These are phyloP conservation scores for Chlamydomonas asymmetrica DNA, from an alignment of 139 green algal genomes.

Conservation along the genomic window DNA sequence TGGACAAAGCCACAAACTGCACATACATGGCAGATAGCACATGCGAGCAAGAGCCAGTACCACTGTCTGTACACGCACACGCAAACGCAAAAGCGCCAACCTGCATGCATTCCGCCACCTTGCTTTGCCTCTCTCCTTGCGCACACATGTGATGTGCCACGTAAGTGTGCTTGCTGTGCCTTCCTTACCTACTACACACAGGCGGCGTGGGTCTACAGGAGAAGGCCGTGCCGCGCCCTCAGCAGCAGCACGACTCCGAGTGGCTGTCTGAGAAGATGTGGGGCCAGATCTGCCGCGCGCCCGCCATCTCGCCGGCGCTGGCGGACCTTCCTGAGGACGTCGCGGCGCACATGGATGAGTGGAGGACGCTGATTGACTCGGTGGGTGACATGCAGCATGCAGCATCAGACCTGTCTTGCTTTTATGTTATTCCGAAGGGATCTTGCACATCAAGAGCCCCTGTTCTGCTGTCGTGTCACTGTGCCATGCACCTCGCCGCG, in stretches of 20 bases:
- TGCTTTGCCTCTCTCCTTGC: too few relatives aligned
- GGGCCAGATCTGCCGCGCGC: conserved; percentile 54
- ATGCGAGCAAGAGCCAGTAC: neutral
- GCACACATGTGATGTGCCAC: too few relatives aligned
- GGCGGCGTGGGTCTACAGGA: conserved; percentile 40
- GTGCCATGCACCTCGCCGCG: neutral
- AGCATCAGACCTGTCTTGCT: too few relatives aligned
- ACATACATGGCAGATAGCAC: neutral
- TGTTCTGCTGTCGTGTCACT: neutral
- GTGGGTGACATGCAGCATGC: too few relatives aligned
- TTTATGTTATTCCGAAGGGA: too few relatives aligned
- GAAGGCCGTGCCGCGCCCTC: conserved; percentile 3
- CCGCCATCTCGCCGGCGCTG: conserved; percentile 33
- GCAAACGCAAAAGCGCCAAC: too few relatives aligned
- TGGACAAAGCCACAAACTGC: neutral
- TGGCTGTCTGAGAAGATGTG: conserved; percentile 58
- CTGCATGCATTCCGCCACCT: too few relatives aligned
- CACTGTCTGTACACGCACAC: too few relatives aligned
- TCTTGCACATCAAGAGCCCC: too few relatives aligned
- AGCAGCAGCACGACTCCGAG: too few relatives aligned
- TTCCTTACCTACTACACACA: too few relatives aligned
- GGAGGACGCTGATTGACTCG: conserved; percentile 25
- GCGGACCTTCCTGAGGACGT: conserved; percentile 30
- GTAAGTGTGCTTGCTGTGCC: too few relatives aligned
- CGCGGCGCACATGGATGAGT: conserved; percentile 11